Conservation (phyloP, 176 grass and related monocot species). For the Thalia dealbata region DNA sequence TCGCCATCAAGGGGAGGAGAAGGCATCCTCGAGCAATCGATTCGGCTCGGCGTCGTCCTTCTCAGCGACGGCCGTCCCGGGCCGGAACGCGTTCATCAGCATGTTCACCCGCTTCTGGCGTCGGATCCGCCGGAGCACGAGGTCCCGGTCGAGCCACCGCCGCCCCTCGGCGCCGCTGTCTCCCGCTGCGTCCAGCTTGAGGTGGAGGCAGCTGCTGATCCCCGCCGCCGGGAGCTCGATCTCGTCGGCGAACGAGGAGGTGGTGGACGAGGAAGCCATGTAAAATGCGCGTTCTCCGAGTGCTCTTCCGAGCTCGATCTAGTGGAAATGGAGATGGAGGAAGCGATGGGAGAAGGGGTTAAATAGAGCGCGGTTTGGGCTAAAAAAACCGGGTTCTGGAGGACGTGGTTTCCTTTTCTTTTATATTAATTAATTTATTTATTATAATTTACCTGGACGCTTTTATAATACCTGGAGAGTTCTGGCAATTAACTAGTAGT, state of each 20-base stretch:
- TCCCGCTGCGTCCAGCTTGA: not conserved
- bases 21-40: not conserved
- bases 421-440: not conserved
- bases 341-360: not conserved
- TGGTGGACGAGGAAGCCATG: not conserved
- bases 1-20: constrained; percentile 4
- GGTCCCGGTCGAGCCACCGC: not conserved
- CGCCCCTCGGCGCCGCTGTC: not conserved
- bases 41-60: not conserved
- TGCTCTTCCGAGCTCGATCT: not conserved
- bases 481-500: no score
- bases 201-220: not conserved
- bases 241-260: not conserved
- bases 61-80: not conserved
- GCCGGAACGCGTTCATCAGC: not conserved
- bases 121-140: constrained; percentile 8
- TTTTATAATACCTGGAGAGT: no score
- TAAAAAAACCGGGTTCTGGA: not conserved
- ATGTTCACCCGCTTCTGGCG: not conserved
- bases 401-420: constrained; percentile 5
- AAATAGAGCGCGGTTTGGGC: not conserved
- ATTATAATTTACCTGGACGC: not conserved
- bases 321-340: not conserved
- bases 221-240: not conserved
- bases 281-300: not conserved